Evolutionary conservation across 1,139 yeast genomes (phyloP), one percentile per base, ranked within the genome.

Genomic region (Zygoascus meyerae): DNA sequence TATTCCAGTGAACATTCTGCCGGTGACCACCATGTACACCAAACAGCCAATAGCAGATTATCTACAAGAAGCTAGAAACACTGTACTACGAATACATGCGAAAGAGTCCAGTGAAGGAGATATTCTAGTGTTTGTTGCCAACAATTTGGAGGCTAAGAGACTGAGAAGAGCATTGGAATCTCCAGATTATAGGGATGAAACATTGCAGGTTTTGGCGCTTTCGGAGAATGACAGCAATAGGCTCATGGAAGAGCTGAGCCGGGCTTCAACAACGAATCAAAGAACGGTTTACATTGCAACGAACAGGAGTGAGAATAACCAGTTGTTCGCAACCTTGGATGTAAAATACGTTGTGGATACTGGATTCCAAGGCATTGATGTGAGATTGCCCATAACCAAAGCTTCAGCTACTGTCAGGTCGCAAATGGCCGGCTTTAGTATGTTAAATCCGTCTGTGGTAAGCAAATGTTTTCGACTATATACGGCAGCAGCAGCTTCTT

Each of bases 381-480:
- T 50, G n/a, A 39, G 42, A 21, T 34, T 38, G 21, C 32, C 41
- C 3, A 31, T 34, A 17, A 38, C 43, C 15, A 34, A 28, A 18
- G 29, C 29, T 15, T 10, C 32, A n/a, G 45, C 45, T 3, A 34
- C 15, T 14, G 14, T 42, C 21, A 17, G 45, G 10, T 33, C 30
- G 9, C 40, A 42, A 11, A 17, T 26, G 9, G 45, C 45, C 3
- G 15, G 30, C 9, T 35, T 18, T n/a, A 21, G 39, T 29, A 9
- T 29, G 4, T 17, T 35, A 5, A 9, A 29, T 17, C 11, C n/a
- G 2, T 29, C 39, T 10, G 12, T 16, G 10, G 29, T 18, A 10
- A 95, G 95, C 65, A 86, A 86, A 63, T 86, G 95, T 69, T 86
- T 84, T 73, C 74, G 96, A 65, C 72, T 87, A 47, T 87, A 87